These are phyloP conservation scores for Polytrichum formosum DNA, from an alignment of 225 moss, liverwort and hornwort species.

Conservation along the genomic window DNA sequence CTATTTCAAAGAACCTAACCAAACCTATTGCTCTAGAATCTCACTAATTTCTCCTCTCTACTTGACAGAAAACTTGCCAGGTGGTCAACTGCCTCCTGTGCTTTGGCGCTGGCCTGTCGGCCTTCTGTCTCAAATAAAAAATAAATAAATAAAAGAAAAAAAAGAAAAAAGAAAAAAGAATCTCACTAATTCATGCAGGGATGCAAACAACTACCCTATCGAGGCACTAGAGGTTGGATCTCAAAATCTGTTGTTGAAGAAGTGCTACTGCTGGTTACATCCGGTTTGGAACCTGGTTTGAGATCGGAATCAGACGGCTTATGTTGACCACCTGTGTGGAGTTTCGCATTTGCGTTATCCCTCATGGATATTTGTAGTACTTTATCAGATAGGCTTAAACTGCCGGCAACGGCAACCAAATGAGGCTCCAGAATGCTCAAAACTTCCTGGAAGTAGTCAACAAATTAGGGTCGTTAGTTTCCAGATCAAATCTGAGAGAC, in stretches of 20 bases:
- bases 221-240: slow-evolving; percentile 11
- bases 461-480: neutral
- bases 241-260: slow-evolving; percentile 25
- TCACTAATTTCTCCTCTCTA: no score
- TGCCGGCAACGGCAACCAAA: neutral
- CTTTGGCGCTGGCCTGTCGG: no score
- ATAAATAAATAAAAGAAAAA: no score
- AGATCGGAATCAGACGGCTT: slow-evolving; percentile 3
- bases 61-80: no score
- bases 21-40: no score
- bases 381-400: slow-evolving; percentile 2
- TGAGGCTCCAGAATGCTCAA: slow-evolving; percentile 33
- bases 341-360: slow-evolving; percentile 8
- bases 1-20: no score
- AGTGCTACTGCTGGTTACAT: slow-evolving; percentile 13
- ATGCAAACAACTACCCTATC: slow-evolving; percentile 11
- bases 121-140: no score
- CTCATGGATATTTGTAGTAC: slow-evolving; percentile 9
- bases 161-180: no score
- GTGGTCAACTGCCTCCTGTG: no score
- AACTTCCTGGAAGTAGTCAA: slow-evolving; percentile 26
- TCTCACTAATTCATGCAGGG: no score
- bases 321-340: neutral
- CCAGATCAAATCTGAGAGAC: neutral
- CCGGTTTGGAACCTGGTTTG: neutral